Evolutionary conservation across 129 eudicot species (phyloP).

Genomic region (Centaurea solstitialis): DNA sequence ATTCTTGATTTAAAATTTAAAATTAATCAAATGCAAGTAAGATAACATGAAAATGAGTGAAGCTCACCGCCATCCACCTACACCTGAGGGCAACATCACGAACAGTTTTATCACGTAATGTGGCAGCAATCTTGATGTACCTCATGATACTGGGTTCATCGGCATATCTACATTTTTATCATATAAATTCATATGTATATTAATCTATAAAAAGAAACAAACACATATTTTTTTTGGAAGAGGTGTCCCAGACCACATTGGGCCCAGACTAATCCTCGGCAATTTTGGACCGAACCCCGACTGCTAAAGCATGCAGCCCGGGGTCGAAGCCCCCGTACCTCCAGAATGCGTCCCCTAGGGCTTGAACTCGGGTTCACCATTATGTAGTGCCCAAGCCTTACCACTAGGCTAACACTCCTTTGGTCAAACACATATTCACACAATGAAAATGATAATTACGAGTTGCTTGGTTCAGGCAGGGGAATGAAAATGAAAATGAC

Average conservation of each 20-base stretch:
- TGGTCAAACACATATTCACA: neutral
- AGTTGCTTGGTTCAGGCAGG: too few species aligned
- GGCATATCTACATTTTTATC: slow-evolving; percentile 50
- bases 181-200: neutral
- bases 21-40: slow-evolving; percentile 2
- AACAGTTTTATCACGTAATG: slow-evolving; percentile 84
- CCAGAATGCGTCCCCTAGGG: too few species aligned
- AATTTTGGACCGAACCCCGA: too few species aligned
- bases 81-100: slow-evolving; percentile 94
- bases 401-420: too few species aligned
- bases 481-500: too few species aligned
- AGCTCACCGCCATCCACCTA: slow-evolving; percentile 88
- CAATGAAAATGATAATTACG: neutral
- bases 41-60: slow-evolving; percentile 7
- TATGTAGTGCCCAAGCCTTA: too few species aligned
- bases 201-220: neutral
- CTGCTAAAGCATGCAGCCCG: too few species aligned
- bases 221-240: too few species aligned
- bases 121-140: slow-evolving; percentile 86
- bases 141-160: slow-evolving; percentile 79
- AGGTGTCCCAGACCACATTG: too few species aligned
- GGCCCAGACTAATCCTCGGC: too few species aligned
- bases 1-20: neutral
- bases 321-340: too few species aligned
- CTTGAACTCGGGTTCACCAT: too few species aligned